Evolutionary conservation across 176 grass and related monocot genomes (phyloP), one percentile per base, ranked within the genome.

Genomic region (Chrysopogon serrulatus): DNA sequence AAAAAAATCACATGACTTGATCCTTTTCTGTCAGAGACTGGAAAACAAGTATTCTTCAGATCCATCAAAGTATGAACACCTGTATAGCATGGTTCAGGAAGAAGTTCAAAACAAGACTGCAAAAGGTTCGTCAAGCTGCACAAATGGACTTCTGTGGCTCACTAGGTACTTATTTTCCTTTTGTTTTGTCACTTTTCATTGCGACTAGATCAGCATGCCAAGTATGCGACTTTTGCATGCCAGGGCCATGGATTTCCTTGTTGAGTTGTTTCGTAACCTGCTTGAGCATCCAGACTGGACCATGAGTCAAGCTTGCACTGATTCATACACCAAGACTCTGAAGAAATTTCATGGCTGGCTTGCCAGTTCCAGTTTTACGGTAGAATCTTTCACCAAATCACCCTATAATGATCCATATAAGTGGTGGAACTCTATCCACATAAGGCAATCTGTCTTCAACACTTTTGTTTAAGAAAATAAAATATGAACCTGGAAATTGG

Each of bases 261-360:
- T 98, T 73, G 95, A 90, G 72, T 65, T 98, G 51, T 98, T 98
- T 80, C 89, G 87, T 49, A 95, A 93, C 83, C 82, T 98, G n/a
- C 86, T 95, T 78, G 90, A 91, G 65, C 92, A 98, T 88, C 79
- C 76, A 26, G 92, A 91, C 78, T 98, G 95, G 95, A 71, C 76
- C 71, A 98, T 98, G 92, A 88, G 87, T 62, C 89, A 98, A 86
- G 91, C 87, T 67, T 95, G 95, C 84, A 98, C 90, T 42, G 89
- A 95, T 88, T 93, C 95, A 63, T 98, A 98, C 79, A 43, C 84
- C 79, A 98, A 98, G 87, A 98, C 95, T 68, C 67, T 98, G 70
- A 98, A 98, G 82, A 98, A 98, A 82, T 98, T 87, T 87, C 95
- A 98, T 84, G 95, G 95, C 32, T 98, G 95, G 95, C 92, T 98